phyloP scores from a whole-genome alignment of 345 rosid genomes.

The Mangifera indica region DNA sequence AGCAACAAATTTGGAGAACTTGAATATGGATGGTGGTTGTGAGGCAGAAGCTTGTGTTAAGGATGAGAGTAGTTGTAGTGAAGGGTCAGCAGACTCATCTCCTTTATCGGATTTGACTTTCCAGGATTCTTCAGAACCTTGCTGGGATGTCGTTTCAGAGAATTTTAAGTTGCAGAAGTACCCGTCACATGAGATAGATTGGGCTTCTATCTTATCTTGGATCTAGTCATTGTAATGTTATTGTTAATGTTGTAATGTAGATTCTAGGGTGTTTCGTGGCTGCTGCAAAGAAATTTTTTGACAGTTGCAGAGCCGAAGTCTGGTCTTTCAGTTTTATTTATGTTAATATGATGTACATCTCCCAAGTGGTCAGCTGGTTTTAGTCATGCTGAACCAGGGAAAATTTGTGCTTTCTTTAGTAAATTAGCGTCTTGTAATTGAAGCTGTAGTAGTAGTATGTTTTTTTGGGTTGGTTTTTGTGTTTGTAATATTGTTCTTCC shows the following conservation, averaged over 20 bases:
- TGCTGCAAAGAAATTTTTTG: conserved; percentile 48
- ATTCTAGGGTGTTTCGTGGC: conserved; percentile 9
- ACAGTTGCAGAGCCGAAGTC: conserved; percentile 37
- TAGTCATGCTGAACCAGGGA: conserved; percentile 26
- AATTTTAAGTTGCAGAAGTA: conserved; percentile 68
- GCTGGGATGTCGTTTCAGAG: conserved; percentile 49
- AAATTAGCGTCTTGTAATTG: background rate
- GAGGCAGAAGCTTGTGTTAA: too few relatives aligned
- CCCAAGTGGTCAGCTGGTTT: conserved; percentile 28
- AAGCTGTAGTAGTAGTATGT: too few relatives aligned
- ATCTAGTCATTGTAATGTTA: background rate
- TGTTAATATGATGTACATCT: too few relatives aligned
- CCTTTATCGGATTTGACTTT: conserved; percentile 61
- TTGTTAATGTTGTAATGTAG: background rate
- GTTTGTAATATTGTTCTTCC: too few relatives aligned
- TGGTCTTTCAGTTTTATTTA: background rate
- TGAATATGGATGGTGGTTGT: background rate
- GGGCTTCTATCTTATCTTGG: conserved; percentile 57
- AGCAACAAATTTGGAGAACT: background rate
- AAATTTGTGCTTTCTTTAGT: background rate
- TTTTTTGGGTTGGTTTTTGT: too few relatives aligned
- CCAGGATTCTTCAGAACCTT: conserved; percentile 39
- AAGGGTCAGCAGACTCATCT: conserved; percentile 54
- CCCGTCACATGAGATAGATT: conserved; percentile 91
- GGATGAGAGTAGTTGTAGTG: conserved; percentile 35